These are phyloP conservation scores for Cotoneaster glaucophyllus DNA, from an alignment of 306 rosid species.

Conservation along the genomic window DNA sequence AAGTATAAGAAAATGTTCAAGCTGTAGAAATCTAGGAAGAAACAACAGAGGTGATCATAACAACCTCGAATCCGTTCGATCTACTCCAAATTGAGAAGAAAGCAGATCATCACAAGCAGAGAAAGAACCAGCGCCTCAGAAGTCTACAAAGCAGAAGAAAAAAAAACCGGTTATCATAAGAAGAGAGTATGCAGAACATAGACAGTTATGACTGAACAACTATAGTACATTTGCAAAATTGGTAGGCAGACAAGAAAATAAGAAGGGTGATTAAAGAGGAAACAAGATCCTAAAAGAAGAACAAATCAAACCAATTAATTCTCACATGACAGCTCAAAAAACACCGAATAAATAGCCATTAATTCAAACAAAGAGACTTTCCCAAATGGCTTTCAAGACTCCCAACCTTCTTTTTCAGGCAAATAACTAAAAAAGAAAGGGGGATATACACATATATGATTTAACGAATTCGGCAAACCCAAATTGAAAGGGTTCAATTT, in stretches of 20 bases:
- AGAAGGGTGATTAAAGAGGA: background rate
- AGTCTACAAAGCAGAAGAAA: background rate
- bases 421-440: background rate
- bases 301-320: background rate
- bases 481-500: background rate
- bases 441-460: background rate
- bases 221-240: background rate
- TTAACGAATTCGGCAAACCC: background rate
- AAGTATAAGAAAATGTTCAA: background rate
- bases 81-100: background rate
- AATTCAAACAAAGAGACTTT: background rate
- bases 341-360: background rate
- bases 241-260: background rate
- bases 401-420: background rate
- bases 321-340: background rate
- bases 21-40: background rate
- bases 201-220: background rate
- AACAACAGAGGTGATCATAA: background rate
- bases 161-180: background rate
- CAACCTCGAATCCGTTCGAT: background rate
- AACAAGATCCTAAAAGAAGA: background rate
- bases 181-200: background rate
- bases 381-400: background rate
- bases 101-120: background rate
- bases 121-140: background rate